phyloP scores from a whole-genome alignment of 345 rosid species.

The Camelina laxa region DNA sequence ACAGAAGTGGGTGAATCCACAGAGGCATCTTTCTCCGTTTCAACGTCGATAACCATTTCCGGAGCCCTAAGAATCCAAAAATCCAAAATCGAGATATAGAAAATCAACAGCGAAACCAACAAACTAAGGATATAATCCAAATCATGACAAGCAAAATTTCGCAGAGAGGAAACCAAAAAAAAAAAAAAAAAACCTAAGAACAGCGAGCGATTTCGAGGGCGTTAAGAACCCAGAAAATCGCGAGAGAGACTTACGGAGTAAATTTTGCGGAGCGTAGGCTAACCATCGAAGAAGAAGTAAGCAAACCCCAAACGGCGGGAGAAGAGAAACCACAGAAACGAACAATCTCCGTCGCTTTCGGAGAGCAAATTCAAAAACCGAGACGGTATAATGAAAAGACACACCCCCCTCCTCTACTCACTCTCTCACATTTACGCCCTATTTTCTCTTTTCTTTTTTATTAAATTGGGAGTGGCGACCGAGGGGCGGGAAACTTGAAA shows the following conservation, averaged over 20 bases:
- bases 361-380: conserved; percentile 26
- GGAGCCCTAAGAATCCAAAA: conserved; percentile 44
- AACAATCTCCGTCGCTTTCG: conserved; percentile 31
- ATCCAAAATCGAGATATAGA: neutral
- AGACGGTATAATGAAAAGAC: conserved; percentile 31
- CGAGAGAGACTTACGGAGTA: conserved; percentile 30
- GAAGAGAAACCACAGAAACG: neutral
- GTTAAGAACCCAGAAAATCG: conserved; percentile 5
- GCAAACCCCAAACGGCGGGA: conserved; percentile 22
- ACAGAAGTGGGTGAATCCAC: conserved; percentile 92
- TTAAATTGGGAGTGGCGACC: conserved; percentile 36
- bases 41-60: conserved; percentile 43
- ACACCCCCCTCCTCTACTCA: neutral
- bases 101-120: conserved; percentile 5
- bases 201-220: conserved; percentile 8
- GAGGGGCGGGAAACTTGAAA: conserved; percentile 33
- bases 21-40: conserved; percentile 50
- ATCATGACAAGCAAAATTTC: neutral
- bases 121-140: neutral
- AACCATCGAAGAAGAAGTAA: conserved; percentile 27
- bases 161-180: neutral
- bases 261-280: neutral
- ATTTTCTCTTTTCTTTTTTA: conserved; percentile 7
- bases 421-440: neutral
- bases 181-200: neutral